phyloP scores from a whole-genome alignment of 441 rosid genomes.

The Gossypium gossypioides region DNA sequence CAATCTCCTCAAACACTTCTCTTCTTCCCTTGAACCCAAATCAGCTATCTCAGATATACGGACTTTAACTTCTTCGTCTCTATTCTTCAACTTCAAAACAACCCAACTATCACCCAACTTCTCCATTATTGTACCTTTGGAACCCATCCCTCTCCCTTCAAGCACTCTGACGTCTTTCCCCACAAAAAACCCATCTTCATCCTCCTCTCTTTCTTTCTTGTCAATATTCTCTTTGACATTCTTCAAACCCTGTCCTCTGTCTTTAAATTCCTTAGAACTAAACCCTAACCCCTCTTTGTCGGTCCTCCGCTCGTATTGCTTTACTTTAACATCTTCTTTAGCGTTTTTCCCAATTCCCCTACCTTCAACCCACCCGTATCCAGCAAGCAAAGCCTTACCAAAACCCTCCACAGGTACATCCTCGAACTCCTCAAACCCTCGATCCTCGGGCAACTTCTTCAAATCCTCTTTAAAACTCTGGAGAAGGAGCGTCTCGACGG shows the following conservation, averaged over 20 bases:
- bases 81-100: slow-evolving; percentile 36
- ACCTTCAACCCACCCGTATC: slow-evolving; percentile 80
- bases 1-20: slow-evolving; percentile 44
- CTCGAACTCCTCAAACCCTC: slow-evolving; percentile 48
- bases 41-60: slow-evolving; percentile 41
- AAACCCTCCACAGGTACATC: slow-evolving; percentile 68
- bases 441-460: slow-evolving; percentile 50
- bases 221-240: slow-evolving; percentile 16
- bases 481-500: slow-evolving; percentile 31
- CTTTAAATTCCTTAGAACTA: slow-evolving; percentile 8
- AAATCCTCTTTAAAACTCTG: slow-evolving; percentile 44
- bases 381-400: slow-evolving; percentile 62
- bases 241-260: slow-evolving; percentile 9
- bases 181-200: slow-evolving; percentile 27
- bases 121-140: slow-evolving; percentile 43
- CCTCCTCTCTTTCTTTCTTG: slow-evolving; percentile 12
- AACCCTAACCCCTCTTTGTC: slow-evolving; percentile 57
- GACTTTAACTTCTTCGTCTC: slow-evolving; percentile 34
- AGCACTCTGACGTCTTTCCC: slow-evolving; percentile 60
- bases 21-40: slow-evolving; percentile 62
- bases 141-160: slow-evolving; percentile 47
- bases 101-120: slow-evolving; percentile 20
- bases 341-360: slow-evolving; percentile 63
- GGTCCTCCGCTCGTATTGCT: slow-evolving; percentile 37
- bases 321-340: slow-evolving; percentile 50